Evolutionary conservation across 2,329 filamentous ascomycete genomes (phyloP).

Genomic region (Dryadomyces quercivorus): DNA sequence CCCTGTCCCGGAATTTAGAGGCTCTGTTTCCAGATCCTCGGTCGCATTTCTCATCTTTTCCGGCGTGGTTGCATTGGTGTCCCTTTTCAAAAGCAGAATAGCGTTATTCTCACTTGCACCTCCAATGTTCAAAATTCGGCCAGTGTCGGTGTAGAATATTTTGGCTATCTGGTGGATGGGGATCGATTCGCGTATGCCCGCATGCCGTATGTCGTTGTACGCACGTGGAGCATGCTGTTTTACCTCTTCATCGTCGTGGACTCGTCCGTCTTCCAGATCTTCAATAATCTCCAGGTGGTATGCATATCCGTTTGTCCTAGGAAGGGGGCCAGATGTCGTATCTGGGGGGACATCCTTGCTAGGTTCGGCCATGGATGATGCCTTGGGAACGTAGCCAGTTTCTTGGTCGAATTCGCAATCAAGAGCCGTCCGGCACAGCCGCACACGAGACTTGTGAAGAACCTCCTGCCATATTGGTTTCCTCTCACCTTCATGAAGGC

Average conservation of each 20-base stretch:
- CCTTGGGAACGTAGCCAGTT: constrained; percentile 17
- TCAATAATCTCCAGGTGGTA: constrained; percentile 78
- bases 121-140: constrained; percentile 73
- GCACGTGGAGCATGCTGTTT: constrained; percentile 4
- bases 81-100: constrained; percentile 62
- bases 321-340: constrained; percentile 12
- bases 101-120: constrained; percentile 50
- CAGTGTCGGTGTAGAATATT: constrained; percentile 87
- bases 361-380: background rate
- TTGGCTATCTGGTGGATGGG: constrained; percentile 58
- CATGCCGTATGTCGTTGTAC: constrained; percentile 28
- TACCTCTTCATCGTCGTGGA: constrained; percentile 30
- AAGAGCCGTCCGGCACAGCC: constrained; percentile 60
- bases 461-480: constrained; percentile 88
- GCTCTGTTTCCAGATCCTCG: constrained; percentile 9
- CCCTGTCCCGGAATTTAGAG: constrained; percentile 1
- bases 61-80: constrained; percentile 48
- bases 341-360: background rate
- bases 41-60: constrained; percentile 18
- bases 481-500: constrained; percentile 41
- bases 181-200: constrained; percentile 41
- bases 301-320: constrained; percentile 38
- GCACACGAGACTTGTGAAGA: constrained; percentile 81
- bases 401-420: constrained; percentile 31
- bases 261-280: constrained; percentile 53